Evolutionary conservation across 495 filamentous ascomycete species (phyloP).

Genomic region (Penicillium flavigenum): DNA sequence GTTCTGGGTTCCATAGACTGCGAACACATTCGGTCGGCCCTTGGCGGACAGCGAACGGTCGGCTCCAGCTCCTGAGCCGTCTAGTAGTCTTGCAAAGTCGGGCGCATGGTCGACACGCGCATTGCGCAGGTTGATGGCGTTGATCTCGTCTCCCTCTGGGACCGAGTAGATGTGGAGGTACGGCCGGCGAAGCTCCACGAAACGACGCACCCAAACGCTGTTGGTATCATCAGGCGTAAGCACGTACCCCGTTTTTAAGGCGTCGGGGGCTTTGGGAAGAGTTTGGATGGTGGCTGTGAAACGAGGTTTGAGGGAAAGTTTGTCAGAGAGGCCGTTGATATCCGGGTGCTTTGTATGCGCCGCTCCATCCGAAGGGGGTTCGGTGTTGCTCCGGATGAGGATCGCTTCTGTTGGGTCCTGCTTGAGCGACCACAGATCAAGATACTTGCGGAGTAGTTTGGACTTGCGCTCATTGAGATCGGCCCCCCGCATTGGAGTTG

Average conservation of each 20-base stretch:
- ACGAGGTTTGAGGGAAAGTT: slow-evolving; percentile 46
- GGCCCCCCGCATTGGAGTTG: slow-evolving; percentile 40
- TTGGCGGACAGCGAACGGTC: slow-evolving; percentile 43
- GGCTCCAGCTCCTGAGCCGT: slow-evolving; percentile 39
- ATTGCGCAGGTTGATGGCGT: slow-evolving; percentile 81
- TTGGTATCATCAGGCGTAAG: slow-evolving; percentile 72
- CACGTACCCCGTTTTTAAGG: slow-evolving; percentile 83
- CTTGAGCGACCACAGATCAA: slow-evolving; percentile 76
- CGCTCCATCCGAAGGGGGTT: slow-evolving; percentile 70
- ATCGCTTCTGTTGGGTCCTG: slow-evolving; percentile 72
- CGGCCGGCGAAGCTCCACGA: slow-evolving; percentile 87
- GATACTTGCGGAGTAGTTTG: slow-evolving; percentile 64
- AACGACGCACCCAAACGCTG: slow-evolving; percentile 79
- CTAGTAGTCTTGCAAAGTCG: slow-evolving; percentile 75
- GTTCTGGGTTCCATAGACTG: slow-evolving; percentile 88
- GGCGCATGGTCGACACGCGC: slow-evolving; percentile 84
- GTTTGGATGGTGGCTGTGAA: slow-evolving; percentile 68
- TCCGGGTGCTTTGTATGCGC: slow-evolving; percentile 34
- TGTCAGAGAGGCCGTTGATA: slow-evolving; percentile 26
- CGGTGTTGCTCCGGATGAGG: slow-evolving; percentile 70
- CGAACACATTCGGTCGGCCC: slow-evolving; percentile 74
- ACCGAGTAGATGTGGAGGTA: slow-evolving; percentile 88
- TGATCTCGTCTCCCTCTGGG: slow-evolving; percentile 84
- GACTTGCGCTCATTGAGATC: slow-evolving; percentile 56
- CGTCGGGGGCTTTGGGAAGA: slow-evolving; percentile 68